Base-by-base conservation (phyloP, 2,329 filamentous ascomycete species). In the Talaromyces rugulosus region DNA sequence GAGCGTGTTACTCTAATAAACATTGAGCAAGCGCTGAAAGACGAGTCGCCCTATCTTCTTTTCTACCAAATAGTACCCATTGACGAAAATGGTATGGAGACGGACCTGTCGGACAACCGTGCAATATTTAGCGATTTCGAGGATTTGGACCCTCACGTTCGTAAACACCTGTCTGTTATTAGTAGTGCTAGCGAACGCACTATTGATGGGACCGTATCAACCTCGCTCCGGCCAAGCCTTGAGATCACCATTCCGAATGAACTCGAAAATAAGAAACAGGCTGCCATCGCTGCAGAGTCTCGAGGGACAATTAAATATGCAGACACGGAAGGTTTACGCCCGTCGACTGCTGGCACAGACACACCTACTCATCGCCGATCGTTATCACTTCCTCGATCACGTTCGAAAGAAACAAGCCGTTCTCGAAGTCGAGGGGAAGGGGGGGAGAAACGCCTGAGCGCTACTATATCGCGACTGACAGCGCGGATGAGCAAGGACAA, bases 21-120 rank as follows among this genome's bases (percentile, higher is more conserved):
- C 69, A 89, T 97, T 65, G 88, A 90, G 64, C 78, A 89, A 67
- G 89, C 91, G 0, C 78, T 98, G 56, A 89, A 86, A 67, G 84
- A 89, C n/a, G 93, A 97, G 74, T 96, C 92, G 74, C 94, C 95
- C 0, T 98, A 98, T 73, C 83, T 98, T 6, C 81, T 99, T 0
- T 98, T 98, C 75, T 99, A 97, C 71, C 94, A 97, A 74, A 91
- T 98, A 47, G 85, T 96, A 33, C 93, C 94, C 0, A 92, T 96
- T 70, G 86, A 91, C 33, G 90, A 93, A 61, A 84, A 89, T 65
- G 75, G 75, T 18, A 72, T 71, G 5, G 69, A 72, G 44, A 69
- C 70, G 52, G 28, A 9, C n/a, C 23, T 50, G 11, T 33, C 30
- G 3, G 79, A 81, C 40, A 72, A 71, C 14, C 64, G 71, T 12